A percentile compares a stretch with the other conserved stretches of the same genome.
Conservation (phyloP, 306 rosid genomes). For the Argentina anserina region DNA sequence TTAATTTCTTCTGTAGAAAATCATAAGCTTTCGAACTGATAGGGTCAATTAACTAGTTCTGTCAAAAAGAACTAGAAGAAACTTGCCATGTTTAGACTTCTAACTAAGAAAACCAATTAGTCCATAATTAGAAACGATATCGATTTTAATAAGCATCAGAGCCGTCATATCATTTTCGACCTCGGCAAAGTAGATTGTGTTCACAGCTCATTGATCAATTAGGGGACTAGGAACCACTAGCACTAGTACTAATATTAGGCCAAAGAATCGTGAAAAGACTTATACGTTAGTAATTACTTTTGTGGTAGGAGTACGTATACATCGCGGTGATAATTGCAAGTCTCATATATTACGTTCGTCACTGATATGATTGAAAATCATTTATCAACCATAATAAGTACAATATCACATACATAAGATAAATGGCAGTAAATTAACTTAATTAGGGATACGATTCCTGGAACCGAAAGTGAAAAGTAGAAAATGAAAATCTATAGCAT, state of each 20-base stretch:
- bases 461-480: background rate
- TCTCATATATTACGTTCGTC: no score
- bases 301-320: background rate
- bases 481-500: no score
- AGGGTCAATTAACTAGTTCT: background rate
- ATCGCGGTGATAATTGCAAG: background rate
- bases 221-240: background rate
- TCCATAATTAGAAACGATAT: background rate
- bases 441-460: background rate
- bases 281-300: background rate
- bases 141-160: background rate
- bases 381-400: background rate
- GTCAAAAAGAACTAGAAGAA: background rate
- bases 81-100: background rate
- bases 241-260: background rate
- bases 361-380: no score
- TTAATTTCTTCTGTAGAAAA: background rate
- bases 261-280: background rate
- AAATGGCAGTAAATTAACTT: background rate
- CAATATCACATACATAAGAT: background rate
- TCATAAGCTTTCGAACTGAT: background rate
- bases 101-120: background rate
- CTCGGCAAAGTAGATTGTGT: background rate
- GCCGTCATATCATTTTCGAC: background rate
- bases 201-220: background rate